A percentile compares a stretch with the other conserved stretches of the same genome.
Evolutionary conservation across 495 filamentous ascomycete genomes (phyloP).

Genomic region (Mytilinidion resinicola): DNA sequence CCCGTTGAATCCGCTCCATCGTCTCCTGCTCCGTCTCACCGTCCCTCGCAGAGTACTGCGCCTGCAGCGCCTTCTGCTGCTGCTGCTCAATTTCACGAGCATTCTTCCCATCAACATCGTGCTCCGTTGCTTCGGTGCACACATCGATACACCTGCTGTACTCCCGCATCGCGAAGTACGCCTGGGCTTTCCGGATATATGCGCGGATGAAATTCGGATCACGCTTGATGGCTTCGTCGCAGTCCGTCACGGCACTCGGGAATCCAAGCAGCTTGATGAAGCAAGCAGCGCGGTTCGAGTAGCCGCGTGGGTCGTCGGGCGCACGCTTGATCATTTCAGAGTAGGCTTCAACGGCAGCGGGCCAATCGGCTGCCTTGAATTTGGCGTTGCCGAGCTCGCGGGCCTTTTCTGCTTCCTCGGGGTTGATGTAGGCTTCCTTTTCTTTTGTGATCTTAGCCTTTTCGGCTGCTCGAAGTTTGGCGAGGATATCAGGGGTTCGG

Average conservation of each 20-base stretch:
- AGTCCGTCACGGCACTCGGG: conserved; percentile 87
- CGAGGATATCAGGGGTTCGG: conserved; percentile 87
- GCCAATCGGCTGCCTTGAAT: conserved; percentile 97
- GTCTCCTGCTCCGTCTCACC: conserved; percentile 98
- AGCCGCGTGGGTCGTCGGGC: conserved; percentile 87
- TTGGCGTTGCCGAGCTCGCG: conserved; percentile 90
- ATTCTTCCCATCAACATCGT: conserved; percentile 72
- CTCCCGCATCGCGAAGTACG: conserved; percentile 92
- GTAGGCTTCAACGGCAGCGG: conserved; percentile 90
- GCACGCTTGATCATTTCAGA: conserved; percentile 95
- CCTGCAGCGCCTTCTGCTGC: conserved; percentile 86
- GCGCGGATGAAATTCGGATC: conserved; percentile 92
- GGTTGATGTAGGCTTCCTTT: conserved; percentile 77
- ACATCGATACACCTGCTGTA: conserved; percentile 90
- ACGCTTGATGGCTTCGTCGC: conserved; percentile 80
- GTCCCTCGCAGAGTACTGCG: conserved; percentile 80
- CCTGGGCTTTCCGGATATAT: conserved; percentile 90
- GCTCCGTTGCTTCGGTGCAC: conserved; percentile 68
- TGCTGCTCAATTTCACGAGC: conserved; percentile 86
- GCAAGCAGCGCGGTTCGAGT: conserved; percentile 93
- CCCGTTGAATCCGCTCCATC: conserved; percentile 79
- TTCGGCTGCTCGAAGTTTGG: conserved; percentile 89
- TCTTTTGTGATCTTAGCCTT: conserved; percentile 75
- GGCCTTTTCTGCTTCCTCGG: conserved; percentile 88
- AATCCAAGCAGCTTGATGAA: conserved; percentile 95